phyloP scores from a whole-genome alignment of 1,284 basidiomycete species.

The Pisolithus thermaeus region DNA sequence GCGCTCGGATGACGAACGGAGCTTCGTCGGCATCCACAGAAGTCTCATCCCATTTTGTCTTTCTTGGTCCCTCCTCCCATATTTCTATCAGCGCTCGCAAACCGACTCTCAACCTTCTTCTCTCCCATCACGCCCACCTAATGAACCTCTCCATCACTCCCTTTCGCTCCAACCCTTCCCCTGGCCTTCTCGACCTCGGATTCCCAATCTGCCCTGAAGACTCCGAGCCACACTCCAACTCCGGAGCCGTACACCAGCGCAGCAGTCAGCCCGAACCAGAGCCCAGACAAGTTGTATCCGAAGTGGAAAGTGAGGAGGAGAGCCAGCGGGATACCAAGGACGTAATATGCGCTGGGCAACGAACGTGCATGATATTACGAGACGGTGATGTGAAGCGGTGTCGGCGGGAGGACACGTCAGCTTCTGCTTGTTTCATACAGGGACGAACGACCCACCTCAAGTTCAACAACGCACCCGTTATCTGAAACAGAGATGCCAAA shows the following conservation, averaged over 20 bases:
- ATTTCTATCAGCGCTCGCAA: not conserved
- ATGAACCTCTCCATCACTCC: not conserved
- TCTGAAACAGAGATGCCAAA: conserved; percentile 23
- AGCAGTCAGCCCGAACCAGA: conserved; percentile 67
- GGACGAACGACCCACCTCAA: conserved; percentile 35
- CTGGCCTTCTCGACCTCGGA: conserved; percentile 53
- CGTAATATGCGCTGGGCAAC: conserved; percentile 64
- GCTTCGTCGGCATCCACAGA: no score
- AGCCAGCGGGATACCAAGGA: conserved; percentile 64
- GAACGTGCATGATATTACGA: conserved; percentile 48
- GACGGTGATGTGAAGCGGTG: not conserved
- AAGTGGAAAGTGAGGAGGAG: conserved; percentile 56
- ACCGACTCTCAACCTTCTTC: conserved; percentile 30
- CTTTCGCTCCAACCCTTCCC: conserved; percentile 14
- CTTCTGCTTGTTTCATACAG: not conserved
- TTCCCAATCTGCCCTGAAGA: conserved; percentile 54
- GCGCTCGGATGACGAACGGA: no score
- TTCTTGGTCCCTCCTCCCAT: no score
- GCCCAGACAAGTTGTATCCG: conserved; percentile 45
- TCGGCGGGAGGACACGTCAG: conserved; percentile 13
- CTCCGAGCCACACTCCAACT: conserved; percentile 43
- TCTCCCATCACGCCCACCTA: conserved; percentile 38
- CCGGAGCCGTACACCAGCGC: conserved; percentile 53
- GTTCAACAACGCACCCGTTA: conserved; percentile 56
- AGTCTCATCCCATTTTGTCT: not conserved